Conservation (phyloP, 192 early-diverging fungal species). For the Coemansia sp. region DNA sequence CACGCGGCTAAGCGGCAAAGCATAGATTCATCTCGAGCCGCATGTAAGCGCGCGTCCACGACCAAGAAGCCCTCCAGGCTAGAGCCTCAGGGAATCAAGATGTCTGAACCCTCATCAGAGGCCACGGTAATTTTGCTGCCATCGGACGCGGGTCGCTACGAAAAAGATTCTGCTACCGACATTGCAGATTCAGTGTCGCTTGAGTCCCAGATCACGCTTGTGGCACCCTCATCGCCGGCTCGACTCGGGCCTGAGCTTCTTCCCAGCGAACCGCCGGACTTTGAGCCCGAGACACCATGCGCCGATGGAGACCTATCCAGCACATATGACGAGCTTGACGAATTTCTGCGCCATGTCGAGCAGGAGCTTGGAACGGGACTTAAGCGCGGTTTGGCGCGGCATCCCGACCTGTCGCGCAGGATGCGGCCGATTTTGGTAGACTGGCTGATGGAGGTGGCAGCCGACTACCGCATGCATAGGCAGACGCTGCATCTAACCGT, state of each 20-base stretch:
- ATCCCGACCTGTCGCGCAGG: slow-evolving; percentile 45
- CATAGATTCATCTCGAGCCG: background rate
- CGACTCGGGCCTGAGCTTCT: slow-evolving; percentile 14
- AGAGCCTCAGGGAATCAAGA: slow-evolving; percentile 4
- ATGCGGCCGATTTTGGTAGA: slow-evolving; percentile 59
- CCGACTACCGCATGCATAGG: slow-evolving; percentile 54
- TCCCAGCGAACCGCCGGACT: slow-evolving; percentile 8
- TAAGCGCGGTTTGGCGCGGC: slow-evolving; percentile 30
- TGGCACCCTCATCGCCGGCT: slow-evolving; percentile 40
- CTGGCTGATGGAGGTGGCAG: slow-evolving; percentile 57
- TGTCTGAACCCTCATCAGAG: slow-evolving; percentile 32
- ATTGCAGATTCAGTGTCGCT: slow-evolving; percentile 18
- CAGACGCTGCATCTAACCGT: slow-evolving; percentile 53
- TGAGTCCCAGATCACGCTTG: slow-evolving; percentile 44
- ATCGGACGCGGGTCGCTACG: slow-evolving; percentile 20
- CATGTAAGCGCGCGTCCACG: slow-evolving; percentile 6
- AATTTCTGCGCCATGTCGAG: slow-evolving; percentile 31
- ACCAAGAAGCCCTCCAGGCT: slow-evolving; percentile 1
- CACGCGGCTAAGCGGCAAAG: slow-evolving; percentile 6
- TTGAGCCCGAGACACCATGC: slow-evolving; percentile 5
- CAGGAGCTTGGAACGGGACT: slow-evolving; percentile 22
- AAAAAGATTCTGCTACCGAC: slow-evolving; percentile 1
- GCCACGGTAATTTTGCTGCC: slow-evolving; percentile 42
- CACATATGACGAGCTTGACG: slow-evolving; percentile 23
- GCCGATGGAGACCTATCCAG: slow-evolving; percentile 9